These are phyloP conservation scores for Hortaea werneckii DNA, from an alignment of 2,329 filamentous ascomycete species.

Conservation along the genomic window DNA sequence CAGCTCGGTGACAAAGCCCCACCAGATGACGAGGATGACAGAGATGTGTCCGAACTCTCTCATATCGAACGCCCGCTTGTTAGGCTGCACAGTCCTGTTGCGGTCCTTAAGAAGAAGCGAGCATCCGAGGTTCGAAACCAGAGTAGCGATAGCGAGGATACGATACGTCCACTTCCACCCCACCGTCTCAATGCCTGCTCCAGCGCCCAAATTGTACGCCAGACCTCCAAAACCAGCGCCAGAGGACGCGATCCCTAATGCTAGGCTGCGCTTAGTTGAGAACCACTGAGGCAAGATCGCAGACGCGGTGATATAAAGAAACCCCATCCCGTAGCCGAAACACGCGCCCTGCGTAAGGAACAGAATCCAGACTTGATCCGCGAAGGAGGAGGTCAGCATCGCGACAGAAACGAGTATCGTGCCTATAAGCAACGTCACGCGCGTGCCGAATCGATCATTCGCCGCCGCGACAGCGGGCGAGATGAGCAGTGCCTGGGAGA, in stretches of 20 bases:
- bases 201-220: slow-evolving; percentile 31
- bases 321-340: slow-evolving; percentile 46
- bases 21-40: slow-evolving; percentile 29
- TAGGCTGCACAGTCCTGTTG: slow-evolving; percentile 23
- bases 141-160: slow-evolving; percentile 25
- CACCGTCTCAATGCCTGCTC: slow-evolving; percentile 26
- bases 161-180: slow-evolving; percentile 32
- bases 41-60: slow-evolving; percentile 26
- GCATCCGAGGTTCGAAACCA: slow-evolving; percentile 18
- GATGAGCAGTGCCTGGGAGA: slow-evolving; percentile 26
- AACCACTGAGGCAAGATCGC: slow-evolving; percentile 58
- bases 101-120: slow-evolving; percentile 22
- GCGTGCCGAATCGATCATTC: slow-evolving; percentile 45
- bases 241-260: slow-evolving; percentile 47
- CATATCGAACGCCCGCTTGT: slow-evolving; percentile 25
- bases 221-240: slow-evolving; percentile 45
- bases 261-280: slow-evolving; percentile 41
- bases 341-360: slow-evolving; percentile 16
- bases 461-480: slow-evolving; percentile 22
- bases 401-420: slow-evolving; percentile 51
- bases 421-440: slow-evolving; percentile 53
- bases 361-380: slow-evolving; percentile 10
- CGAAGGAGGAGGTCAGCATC: slow-evolving; percentile 54
- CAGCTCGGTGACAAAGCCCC: slow-evolving; percentile 37
- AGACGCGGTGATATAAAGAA: slow-evolving; percentile 52